A percentile compares a stretch with the other conserved stretches of the same genome.
Evolutionary conservation across 148 eudicot genomes (phyloP).

Genomic region (Silene uniflora): DNA sequence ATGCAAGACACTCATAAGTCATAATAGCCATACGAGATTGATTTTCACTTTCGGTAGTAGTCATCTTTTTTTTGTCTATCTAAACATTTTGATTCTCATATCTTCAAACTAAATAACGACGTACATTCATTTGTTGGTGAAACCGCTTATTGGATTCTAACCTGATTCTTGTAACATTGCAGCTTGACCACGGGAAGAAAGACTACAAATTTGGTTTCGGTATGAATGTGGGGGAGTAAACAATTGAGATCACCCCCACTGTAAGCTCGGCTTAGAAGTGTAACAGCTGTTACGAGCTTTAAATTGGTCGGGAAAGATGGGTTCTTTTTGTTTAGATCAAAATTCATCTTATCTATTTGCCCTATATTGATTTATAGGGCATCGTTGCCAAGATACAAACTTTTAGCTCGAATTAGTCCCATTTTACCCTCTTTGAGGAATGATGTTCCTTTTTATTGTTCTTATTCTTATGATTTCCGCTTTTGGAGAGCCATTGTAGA

Average conservation of each 20-base stretch:
- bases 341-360: background rate
- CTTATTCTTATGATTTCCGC: background rate
- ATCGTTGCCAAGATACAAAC: slow-evolving; percentile 20
- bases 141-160: background rate
- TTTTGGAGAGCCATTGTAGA: slow-evolving; percentile 11
- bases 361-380: slow-evolving; percentile 6
- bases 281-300: slow-evolving; percentile 15
- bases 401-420: slow-evolving; percentile 9
- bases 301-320: slow-evolving; percentile 19
- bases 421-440: slow-evolving; percentile 5
- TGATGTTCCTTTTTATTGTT: background rate
- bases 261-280: background rate
- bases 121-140: too few species aligned
- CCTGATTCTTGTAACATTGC: slow-evolving; percentile 25
- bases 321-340: slow-evolving; percentile 10
- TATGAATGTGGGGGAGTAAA: slow-evolving; percentile 58
- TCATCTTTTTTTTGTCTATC: background rate
- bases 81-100: background rate
- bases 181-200: slow-evolving; percentile 65
- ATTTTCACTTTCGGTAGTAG: background rate
- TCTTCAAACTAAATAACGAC: background rate
- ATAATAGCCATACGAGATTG: background rate
- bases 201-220: slow-evolving; percentile 79
- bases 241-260: background rate
- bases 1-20: background rate